phyloP scores from a whole-genome alignment of 2,329 filamentous ascomycete genomes.

The Fusarium virguliforme region DNA sequence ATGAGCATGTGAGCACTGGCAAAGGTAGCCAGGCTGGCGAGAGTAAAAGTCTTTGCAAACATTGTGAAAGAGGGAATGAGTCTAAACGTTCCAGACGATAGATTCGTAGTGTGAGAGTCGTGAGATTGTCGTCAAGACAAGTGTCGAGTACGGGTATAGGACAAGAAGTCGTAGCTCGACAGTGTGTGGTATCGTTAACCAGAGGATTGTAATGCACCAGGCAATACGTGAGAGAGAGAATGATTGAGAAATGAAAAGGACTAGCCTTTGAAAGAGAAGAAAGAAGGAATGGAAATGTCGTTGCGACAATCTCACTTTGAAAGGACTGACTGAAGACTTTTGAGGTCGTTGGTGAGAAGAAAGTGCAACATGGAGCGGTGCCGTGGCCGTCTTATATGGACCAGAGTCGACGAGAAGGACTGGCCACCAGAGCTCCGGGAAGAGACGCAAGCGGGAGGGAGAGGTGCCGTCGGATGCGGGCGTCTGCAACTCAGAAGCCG shows the following conservation, averaged over 20 bases:
- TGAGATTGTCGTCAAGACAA: conserved; percentile 51
- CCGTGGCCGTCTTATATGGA: conserved; percentile 48
- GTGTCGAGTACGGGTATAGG: conserved; percentile 49
- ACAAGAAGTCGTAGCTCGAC: conserved; percentile 44
- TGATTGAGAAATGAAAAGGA: conserved; percentile 48
- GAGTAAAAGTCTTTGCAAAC: conserved; percentile 66
- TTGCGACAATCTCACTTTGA: conserved; percentile 50
- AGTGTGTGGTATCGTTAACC: conserved; percentile 33
- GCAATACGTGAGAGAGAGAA: conserved; percentile 45
- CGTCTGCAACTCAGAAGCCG: conserved; percentile 33
- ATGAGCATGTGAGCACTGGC: conserved; percentile 85
- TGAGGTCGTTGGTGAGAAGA: conserved; percentile 47
- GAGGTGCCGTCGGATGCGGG: conserved; percentile 44
- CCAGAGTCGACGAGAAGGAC: conserved; percentile 36
- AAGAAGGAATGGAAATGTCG: conserved; percentile 52
- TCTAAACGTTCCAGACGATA: conserved; percentile 56
- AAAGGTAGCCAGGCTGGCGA: conserved; percentile 71
- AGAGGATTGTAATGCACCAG: conserved; percentile 51
- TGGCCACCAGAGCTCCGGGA: conserved; percentile 32
- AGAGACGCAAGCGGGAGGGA: conserved; percentile 37
- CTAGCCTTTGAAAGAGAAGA: conserved; percentile 50
- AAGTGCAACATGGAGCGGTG: conserved; percentile 31
- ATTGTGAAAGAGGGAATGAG: conserved; percentile 60
- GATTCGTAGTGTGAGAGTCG: conserved; percentile 32
- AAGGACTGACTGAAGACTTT: conserved; percentile 51